These are phyloP conservation scores for Primulina huaijiensis DNA, from an alignment of 257 asterid genomes.

Conservation along the genomic window DNA sequence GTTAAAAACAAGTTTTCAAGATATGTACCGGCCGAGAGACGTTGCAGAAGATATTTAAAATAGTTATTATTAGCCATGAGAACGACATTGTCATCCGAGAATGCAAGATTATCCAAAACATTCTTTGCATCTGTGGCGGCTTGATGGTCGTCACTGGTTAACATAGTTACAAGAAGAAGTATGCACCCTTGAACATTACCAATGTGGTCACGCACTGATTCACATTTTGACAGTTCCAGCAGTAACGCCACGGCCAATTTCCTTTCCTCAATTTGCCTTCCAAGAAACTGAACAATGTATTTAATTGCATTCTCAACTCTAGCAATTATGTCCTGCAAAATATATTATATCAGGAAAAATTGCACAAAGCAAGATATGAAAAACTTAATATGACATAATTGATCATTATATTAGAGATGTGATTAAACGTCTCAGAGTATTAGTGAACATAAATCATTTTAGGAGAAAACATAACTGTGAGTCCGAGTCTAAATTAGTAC, in stretches of 20 bases:
- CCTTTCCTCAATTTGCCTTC: conserved; percentile 51
- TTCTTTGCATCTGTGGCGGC: conserved; percentile 46
- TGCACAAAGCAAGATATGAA: conserved; percentile 3
- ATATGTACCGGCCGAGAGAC: conserved; percentile 55
- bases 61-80: conserved; percentile 61
- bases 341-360: conserved; percentile 18
- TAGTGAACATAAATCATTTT: not conserved
- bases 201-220: conserved; percentile 39
- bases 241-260: conserved; percentile 53
- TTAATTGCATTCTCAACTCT: conserved; percentile 41
- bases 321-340: conserved; percentile 52
- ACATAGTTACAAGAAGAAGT: conserved; percentile 56
- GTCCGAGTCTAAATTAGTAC: conserved; percentile 26
- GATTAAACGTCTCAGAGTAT: not conserved
- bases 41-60: conserved; percentile 51
- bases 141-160: conserved; percentile 50
- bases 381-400: not conserved
- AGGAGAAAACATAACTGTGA: not conserved
- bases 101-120: conserved; percentile 58
- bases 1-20: conserved; percentile 6
- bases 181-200: conserved; percentile 66
- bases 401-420: not conserved
- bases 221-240: conserved; percentile 51
- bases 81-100: conserved; percentile 61
- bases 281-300: conserved; percentile 56